Conservation (phyloP, 306 rosid species). For the Betula pendula region DNA sequence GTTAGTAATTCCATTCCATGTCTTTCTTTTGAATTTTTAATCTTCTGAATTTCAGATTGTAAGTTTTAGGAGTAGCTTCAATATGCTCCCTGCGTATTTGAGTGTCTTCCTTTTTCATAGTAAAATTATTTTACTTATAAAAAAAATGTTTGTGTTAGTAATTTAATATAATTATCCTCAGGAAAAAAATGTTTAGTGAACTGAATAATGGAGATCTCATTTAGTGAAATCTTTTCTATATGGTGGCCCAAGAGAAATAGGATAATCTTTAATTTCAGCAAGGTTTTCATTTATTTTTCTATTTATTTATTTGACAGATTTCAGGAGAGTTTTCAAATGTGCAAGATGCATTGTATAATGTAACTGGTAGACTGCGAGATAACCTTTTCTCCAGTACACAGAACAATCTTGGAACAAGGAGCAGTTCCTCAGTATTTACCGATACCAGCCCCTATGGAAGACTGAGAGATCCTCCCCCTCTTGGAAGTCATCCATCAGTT, state of each 20-base stretch:
- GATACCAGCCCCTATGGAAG: slow-evolving; percentile 71
- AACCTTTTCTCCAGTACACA: slow-evolving; percentile 61
- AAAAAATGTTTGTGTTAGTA: not conserved
- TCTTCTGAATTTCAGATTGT: not conserved
- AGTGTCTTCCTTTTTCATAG: not conserved
- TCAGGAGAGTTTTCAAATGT: slow-evolving; percentile 83
- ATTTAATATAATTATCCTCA: not conserved
- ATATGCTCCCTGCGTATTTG: not conserved
- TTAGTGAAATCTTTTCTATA: slow-evolving; percentile 17
- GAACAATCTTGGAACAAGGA: slow-evolving; percentile 59
- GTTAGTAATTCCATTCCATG: not conserved
- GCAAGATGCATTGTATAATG: slow-evolving; percentile 93
- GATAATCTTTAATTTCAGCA: not conserved
- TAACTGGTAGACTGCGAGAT: slow-evolving; percentile 90
- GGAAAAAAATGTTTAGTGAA: not conserved
- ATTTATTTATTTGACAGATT: slow-evolving; percentile 50
- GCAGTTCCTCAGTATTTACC: slow-evolving; percentile 44
- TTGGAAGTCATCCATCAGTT: slow-evolving; percentile 41
- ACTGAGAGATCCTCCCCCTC: slow-evolving; percentile 51
- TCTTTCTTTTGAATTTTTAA: not conserved
- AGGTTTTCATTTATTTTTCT: slow-evolving; percentile 18
- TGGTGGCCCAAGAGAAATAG: slow-evolving; percentile 16
- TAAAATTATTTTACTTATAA: not conserved
- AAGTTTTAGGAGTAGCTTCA: not conserved
- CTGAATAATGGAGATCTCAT: not conserved